A percentile compares a stretch with the other conserved stretches of the same genome.
Evolutionary conservation across 441 rosid species (phyloP).

Genomic region (Theobroma grandiflorum): DNA sequence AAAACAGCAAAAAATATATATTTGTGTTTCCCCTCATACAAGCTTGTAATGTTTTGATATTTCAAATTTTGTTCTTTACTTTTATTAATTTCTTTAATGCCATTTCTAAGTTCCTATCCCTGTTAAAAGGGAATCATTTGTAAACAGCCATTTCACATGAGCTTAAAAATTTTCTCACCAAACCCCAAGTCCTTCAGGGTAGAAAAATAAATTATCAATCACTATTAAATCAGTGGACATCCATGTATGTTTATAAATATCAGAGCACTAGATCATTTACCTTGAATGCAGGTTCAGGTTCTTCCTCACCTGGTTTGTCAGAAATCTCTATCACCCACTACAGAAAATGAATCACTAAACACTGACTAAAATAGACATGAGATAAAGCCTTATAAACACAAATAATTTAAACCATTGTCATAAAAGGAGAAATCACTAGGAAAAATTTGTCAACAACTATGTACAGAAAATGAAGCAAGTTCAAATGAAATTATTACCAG

Average conservation of each 20-base stretch:
- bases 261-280: constrained; percentile 42
- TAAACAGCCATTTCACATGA: background rate
- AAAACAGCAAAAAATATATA: background rate
- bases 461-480: constrained; percentile 28
- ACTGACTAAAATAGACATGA: background rate
- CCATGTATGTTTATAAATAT: background rate
- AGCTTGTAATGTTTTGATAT: background rate
- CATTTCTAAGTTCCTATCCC: background rate
- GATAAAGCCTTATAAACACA: background rate
- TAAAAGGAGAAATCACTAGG: background rate
- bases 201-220: background rate
- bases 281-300: constrained; percentile 98
- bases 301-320: constrained; percentile 83
- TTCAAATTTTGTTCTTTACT: background rate
- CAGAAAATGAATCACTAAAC: constrained; percentile 23
- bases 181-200: background rate
- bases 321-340: constrained; percentile 98
- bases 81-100: constrained; percentile 9
- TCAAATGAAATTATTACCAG: constrained; percentile 64
- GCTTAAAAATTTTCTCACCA: background rate
- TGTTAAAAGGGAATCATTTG: background rate
- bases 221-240: background rate
- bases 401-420: background rate
- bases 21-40: background rate
- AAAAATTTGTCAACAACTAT: background rate